Evolutionary conservation across 768 basidiomycete species (phyloP).

Genomic region (Paxillus ammoniavirescens): DNA sequence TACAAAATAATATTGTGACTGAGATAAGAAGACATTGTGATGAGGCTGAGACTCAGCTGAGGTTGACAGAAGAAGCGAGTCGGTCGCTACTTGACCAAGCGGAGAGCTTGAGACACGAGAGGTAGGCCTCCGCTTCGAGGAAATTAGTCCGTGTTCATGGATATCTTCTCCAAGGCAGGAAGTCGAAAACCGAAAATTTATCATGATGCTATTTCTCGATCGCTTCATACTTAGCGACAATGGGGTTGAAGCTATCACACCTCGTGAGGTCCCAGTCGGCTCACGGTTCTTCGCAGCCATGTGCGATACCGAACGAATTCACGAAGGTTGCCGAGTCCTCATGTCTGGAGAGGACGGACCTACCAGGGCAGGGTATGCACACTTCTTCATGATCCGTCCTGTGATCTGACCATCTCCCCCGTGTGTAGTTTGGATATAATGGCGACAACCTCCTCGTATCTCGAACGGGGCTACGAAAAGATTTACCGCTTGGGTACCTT

Average conservation of each 20-base stretch:
- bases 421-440: conserved; percentile 79
- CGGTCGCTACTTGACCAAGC: conserved; percentile 80
- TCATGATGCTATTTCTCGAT: conserved; percentile 76
- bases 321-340: conserved; percentile 81
- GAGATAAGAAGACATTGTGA: conserved; percentile 84
- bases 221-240: conserved; percentile 80
- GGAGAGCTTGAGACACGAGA: conserved; percentile 67
- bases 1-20: conserved; percentile 68
- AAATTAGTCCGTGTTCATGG: neutral
- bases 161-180: conserved; percentile 47
- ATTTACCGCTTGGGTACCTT: conserved; percentile 81
- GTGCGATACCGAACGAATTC: conserved; percentile 81
- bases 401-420: neutral
- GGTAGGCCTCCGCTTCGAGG: conserved; percentile 40
- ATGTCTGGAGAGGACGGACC: conserved; percentile 84
- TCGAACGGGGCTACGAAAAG: conserved; percentile 91
- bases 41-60: conserved; percentile 76
- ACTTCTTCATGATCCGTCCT: neutral
- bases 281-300: conserved; percentile 78
- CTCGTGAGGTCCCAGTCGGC: conserved; percentile 76
- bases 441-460: conserved; percentile 71
- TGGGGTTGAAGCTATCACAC: conserved; percentile 73
- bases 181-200: conserved; percentile 67
- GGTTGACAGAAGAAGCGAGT: conserved; percentile 73
- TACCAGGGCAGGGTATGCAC: conserved; percentile 67